Percentiles rank a stretch among this genome's conserved stretches.
Evolutionary conservation across 1,139 yeast genomes (phyloP).

Genomic region (Debaryomyces psychrophilus): DNA sequence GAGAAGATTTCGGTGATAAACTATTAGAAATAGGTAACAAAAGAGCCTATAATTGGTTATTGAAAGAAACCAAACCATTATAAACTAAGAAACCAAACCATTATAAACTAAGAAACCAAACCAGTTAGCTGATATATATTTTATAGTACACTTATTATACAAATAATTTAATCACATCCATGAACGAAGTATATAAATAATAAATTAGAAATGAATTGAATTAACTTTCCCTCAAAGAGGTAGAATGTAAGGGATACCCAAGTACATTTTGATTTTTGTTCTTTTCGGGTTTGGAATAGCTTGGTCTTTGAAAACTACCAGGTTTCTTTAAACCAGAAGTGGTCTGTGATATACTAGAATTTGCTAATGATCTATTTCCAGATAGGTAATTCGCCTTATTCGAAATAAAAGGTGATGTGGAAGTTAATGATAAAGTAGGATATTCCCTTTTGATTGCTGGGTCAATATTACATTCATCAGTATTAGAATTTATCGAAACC

Average conservation of each 20-base stretch:
- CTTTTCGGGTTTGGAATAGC: conserved; percentile 19
- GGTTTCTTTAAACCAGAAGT: conserved; percentile 49
- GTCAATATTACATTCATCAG: conserved; percentile 7
- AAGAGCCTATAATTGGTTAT: conserved; percentile 44
- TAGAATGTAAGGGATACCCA: conserved; percentile 33
- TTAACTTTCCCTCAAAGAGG: conserved; percentile 21
- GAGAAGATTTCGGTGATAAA: conserved; percentile 38
- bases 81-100: conserved; percentile 37
- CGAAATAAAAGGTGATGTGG: conserved; percentile 40
- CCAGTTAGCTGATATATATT: conserved; percentile 3
- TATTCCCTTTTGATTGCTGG: conserved; percentile 15
- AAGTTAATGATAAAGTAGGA: conserved; percentile 27
- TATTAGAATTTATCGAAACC: not conserved
- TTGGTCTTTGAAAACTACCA: conserved; percentile 50
- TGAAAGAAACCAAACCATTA: conserved; percentile 40
- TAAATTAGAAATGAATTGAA: not conserved
- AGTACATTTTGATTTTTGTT: conserved; percentile 23
- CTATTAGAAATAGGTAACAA: conserved; percentile 42
- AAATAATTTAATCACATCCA: not conserved
- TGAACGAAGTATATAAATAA: not conserved
- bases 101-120: conserved; percentile 19
- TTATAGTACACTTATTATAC: conserved; percentile 7
- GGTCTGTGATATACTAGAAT: conserved; percentile 10
- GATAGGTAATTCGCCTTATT: conserved; percentile 26
- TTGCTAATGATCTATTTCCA: conserved; percentile 14